phyloP scores from a whole-genome alignment of 2,329 filamentous ascomycete species.

The Chaetomiaceae sp. region DNA sequence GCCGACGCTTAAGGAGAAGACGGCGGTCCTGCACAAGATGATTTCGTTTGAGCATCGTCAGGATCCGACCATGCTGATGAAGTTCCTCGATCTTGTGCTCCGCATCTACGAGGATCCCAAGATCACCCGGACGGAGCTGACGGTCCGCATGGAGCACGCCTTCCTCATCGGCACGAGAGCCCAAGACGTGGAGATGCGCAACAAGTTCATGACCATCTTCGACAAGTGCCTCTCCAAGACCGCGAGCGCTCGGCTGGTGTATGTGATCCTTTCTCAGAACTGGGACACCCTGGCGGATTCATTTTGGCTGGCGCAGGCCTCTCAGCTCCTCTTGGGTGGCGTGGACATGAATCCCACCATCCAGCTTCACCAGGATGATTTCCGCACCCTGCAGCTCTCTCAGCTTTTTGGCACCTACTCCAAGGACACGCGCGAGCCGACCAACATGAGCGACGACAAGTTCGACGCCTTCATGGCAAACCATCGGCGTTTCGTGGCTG shows the following conservation, averaged over 20 bases:
- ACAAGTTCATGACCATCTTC: constrained; percentile 94
- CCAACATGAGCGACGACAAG: constrained; percentile 73
- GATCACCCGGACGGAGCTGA: constrained; percentile 90
- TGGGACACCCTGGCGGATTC: constrained; percentile 95
- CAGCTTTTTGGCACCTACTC: constrained; percentile 68
- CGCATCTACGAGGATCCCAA: constrained; percentile 97
- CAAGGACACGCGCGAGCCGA: constrained; percentile 60
- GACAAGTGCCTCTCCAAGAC: constrained; percentile 92
- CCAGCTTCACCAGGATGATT: constrained; percentile 78
- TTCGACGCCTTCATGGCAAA: constrained; percentile 73
- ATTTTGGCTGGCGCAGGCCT: constrained; percentile 95
- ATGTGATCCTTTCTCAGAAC: constrained; percentile 87
- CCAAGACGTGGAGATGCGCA: constrained; percentile 92
- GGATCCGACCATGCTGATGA: constrained; percentile 80
- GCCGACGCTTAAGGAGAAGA: constrained; percentile 98
- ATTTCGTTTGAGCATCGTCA: constrained; percentile 82
- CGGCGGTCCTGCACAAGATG: constrained; percentile 99
- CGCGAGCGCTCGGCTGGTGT: constrained; percentile 81
- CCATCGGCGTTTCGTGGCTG: constrained; percentile 77
- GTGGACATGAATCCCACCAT: constrained; percentile 78
- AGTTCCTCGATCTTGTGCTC: constrained; percentile 93
- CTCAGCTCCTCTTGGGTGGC: constrained; percentile 85
- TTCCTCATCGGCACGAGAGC: constrained; percentile 94
- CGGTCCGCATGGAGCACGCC: constrained; percentile 94
- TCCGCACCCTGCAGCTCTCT: constrained; percentile 70